phyloP scores from a whole-genome alignment of 208 protist genomes.

The Leptomonas pyrrhocoris region DNA sequence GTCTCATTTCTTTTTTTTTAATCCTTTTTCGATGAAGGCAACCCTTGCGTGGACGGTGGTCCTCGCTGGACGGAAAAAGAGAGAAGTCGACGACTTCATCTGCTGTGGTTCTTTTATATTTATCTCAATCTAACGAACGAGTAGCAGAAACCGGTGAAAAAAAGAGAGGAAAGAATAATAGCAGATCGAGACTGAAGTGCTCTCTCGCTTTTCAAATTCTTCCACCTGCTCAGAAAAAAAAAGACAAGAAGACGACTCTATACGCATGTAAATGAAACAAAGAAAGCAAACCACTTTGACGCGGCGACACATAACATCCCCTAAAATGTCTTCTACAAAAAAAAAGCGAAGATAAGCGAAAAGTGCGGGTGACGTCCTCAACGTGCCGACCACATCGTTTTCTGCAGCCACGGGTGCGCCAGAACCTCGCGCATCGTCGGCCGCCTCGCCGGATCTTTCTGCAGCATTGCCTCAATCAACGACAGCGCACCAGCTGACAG shows the following conservation, averaged over 20 bases:
- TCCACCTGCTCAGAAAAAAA: background rate
- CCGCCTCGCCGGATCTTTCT: constrained; percentile 61
- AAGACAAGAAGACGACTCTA: background rate
- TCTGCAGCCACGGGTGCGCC: constrained; percentile 70
- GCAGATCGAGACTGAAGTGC: too few relatives aligned
- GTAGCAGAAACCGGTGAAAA: background rate
- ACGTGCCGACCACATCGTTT: background rate
- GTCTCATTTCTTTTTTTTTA: too few relatives aligned
- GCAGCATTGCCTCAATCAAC: constrained; percentile 58
- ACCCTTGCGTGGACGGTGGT: too few relatives aligned
- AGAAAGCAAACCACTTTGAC: background rate
- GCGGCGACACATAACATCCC: too few relatives aligned
- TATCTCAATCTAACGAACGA: too few relatives aligned
- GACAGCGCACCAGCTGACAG: constrained; percentile 38
- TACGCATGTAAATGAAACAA: background rate
- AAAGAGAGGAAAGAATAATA: constrained; percentile 12
- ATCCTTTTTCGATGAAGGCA: too few relatives aligned
- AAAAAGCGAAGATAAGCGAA: constrained; percentile 8
- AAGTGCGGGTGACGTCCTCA: too few relatives aligned
- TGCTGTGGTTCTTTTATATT: too few relatives aligned
- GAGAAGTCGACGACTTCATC: too few relatives aligned
- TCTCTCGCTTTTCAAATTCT: too few relatives aligned
- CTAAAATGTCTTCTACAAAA: too few relatives aligned
- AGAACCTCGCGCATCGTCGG: constrained; percentile 67
- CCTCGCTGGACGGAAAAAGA: too few relatives aligned